Evolutionary conservation across 208 protist genomes (phyloP), one percentile per base, ranked within the genome.

Genomic region (Spongospora subterranea): DNA sequence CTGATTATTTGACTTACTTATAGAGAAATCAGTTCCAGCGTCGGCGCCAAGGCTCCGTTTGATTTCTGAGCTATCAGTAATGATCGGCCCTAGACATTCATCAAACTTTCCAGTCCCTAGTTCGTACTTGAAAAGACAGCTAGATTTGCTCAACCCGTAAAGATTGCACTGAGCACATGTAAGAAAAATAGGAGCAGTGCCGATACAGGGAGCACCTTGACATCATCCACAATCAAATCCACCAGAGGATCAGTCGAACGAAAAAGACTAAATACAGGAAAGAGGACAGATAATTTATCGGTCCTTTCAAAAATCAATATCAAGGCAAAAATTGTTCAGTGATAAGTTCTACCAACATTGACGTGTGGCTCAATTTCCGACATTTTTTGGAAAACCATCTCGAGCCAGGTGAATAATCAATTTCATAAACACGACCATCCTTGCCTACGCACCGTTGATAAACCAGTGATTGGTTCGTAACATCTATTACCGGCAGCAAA

Each of bases 341-440:
- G 50, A 60, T 29, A 6, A 60, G n/a, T n/a, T n/a, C n/a, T n/a
- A n/a, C 50, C 24, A 29, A 60, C 50, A 60, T 6, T 29, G 50
- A 60, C 50, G 24, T 60, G 50, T 60, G 50, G 24, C 50, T 82
- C 40, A 82, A 13, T n/a, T 82, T 82, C n/a, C 71, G n/a, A n/a
- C 71, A 82, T 43, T 82, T 82, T 13, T 35, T 43, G 6, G 71
- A 6, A 43, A 82, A 82, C 71, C 71, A 82, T 82, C 71, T 35
- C n/a, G n/a, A 20, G 6, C 71, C 71, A 43, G 71, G 71, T 43
- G 6, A n/a, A 43, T 82, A 82, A 35, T 82, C 71, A 43, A 82
- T 82, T 43, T 82, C 71, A n/a, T 82, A 82, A 13, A 82, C 35
- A n/a, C 71, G 71, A 20, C 71, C 71, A 43, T 82, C 71, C n/a